Evolutionary conservation across 1,139 yeast species (phyloP).

Genomic region (Yamadazyma diospyri): DNA sequence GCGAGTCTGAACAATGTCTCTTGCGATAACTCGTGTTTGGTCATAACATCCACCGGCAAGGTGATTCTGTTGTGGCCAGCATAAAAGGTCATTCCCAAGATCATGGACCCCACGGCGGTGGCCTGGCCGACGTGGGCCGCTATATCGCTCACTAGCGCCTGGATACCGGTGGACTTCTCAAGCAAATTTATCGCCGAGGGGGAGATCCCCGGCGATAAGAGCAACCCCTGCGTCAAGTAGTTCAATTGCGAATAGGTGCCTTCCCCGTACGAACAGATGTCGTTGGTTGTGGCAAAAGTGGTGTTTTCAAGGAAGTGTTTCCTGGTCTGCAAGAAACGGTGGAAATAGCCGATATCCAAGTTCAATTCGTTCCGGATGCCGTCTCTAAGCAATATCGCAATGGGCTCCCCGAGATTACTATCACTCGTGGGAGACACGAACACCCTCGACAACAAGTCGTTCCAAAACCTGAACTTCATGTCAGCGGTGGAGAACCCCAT

Average conservation of each 20-base stretch:
- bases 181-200: constrained; percentile 53
- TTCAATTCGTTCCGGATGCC: constrained; percentile 48
- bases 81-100: constrained; percentile 61
- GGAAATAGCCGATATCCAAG: constrained; percentile 51
- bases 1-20: constrained; percentile 54
- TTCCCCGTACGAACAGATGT: constrained; percentile 75
- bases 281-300: constrained; percentile 49
- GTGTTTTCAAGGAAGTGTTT: constrained; percentile 47
- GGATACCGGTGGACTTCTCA: constrained; percentile 42
- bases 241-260: constrained; percentile 75
- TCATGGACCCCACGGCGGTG: constrained; percentile 63
- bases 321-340: constrained; percentile 61
- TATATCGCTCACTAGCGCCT: constrained; percentile 51
- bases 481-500: constrained; percentile 48
- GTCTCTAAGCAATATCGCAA: constrained; percentile 54
- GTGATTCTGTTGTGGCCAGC: constrained; percentile 52
- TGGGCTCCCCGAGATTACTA: constrained; percentile 56
- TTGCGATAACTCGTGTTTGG: constrained; percentile 55
- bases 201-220: constrained; percentile 57
- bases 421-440: constrained; percentile 39
- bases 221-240: constrained; percentile 60
- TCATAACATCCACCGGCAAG: constrained; percentile 63
- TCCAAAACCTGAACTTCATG: constrained; percentile 61
- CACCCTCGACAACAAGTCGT: constrained; percentile 45
- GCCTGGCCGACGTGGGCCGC: constrained; percentile 86